phyloP scores from a whole-genome alignment of 257 asterid species.

The Voacanga thouarsii region DNA sequence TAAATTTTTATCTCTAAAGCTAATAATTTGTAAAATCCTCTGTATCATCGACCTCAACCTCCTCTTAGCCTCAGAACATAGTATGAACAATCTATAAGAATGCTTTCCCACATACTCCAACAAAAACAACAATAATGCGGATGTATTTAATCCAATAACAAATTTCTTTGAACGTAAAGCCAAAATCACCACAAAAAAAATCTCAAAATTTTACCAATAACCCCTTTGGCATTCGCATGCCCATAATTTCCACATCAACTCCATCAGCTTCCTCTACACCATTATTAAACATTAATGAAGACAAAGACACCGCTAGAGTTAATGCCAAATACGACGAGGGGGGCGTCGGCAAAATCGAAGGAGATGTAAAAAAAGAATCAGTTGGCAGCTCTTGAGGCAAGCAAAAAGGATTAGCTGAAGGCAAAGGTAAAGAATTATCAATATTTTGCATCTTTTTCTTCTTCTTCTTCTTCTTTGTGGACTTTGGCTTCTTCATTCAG shows the following conservation, averaged over 20 bases:
- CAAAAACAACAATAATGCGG: slow-evolving; percentile 53
- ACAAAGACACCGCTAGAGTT: neutral
- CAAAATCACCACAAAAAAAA: slow-evolving; percentile 57
- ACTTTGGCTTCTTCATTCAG: too few species aligned
- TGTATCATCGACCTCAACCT: neutral
- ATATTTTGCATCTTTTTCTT: too few species aligned
- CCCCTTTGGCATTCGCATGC: slow-evolving; percentile 25
- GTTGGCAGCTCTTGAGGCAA: too few species aligned
- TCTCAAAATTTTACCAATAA: slow-evolving; percentile 36
- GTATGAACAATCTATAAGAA: slow-evolving; percentile 12
- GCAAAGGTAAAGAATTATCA: too few species aligned
- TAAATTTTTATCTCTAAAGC: slow-evolving; percentile 17
- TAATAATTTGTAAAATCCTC: slow-evolving; percentile 8
- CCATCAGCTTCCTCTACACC: slow-evolving; percentile 7
- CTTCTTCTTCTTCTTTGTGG: too few species aligned
- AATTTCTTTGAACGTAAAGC: slow-evolving; percentile 56
- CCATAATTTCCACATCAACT: slow-evolving; percentile 11
- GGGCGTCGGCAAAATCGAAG: slow-evolving; percentile 6
- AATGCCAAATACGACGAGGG: slow-evolving; percentile 13
- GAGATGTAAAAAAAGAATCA: slow-evolving; percentile 20
- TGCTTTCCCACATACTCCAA: slow-evolving; percentile 45
- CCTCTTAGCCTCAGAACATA: slow-evolving; percentile 21
- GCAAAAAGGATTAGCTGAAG: too few species aligned
- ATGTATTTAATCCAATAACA: slow-evolving; percentile 59
- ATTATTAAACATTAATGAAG: neutral